Evolutionary conservation across 768 basidiomycete species (phyloP).

Genomic region (Pisolithus tinctorius): DNA sequence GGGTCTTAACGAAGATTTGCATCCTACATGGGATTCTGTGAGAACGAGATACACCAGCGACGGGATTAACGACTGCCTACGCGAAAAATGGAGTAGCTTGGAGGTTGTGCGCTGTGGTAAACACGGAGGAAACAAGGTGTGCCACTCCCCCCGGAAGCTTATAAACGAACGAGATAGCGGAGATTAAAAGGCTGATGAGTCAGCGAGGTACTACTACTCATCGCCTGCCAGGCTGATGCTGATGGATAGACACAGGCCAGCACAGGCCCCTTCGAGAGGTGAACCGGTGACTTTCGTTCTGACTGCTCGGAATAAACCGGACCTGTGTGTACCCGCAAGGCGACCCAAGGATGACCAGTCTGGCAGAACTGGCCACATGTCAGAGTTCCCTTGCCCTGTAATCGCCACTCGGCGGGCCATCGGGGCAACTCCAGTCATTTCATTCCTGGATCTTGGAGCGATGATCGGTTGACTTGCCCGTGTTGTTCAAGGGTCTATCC

Average conservation of each 20-base stretch:
- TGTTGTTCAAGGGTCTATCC: not conserved
- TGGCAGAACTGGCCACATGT: too few species aligned
- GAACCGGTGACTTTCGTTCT: too few species aligned
- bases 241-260: too few species aligned
- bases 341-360: too few species aligned
- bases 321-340: too few species aligned
- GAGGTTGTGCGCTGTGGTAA: not conserved
- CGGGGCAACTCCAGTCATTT: too few species aligned
- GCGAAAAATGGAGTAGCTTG: not conserved
- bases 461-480: not conserved
- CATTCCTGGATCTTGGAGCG: too few species aligned
- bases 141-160: not conserved
- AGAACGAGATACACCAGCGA: conserved; percentile 3
- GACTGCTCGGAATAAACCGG: too few species aligned
- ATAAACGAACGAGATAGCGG: not conserved
- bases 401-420: too few species aligned
- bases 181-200: not conserved
- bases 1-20: conserved; percentile 84
- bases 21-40: conserved; percentile 37
- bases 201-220: not conserved
- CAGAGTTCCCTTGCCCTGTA: too few species aligned
- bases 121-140: not conserved
- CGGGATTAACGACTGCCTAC: not conserved
- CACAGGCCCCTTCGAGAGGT: too few species aligned
- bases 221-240: not conserved